phyloP scores from a whole-genome alignment of 495 filamentous ascomycete genomes.

The Podospora didyma region DNA sequence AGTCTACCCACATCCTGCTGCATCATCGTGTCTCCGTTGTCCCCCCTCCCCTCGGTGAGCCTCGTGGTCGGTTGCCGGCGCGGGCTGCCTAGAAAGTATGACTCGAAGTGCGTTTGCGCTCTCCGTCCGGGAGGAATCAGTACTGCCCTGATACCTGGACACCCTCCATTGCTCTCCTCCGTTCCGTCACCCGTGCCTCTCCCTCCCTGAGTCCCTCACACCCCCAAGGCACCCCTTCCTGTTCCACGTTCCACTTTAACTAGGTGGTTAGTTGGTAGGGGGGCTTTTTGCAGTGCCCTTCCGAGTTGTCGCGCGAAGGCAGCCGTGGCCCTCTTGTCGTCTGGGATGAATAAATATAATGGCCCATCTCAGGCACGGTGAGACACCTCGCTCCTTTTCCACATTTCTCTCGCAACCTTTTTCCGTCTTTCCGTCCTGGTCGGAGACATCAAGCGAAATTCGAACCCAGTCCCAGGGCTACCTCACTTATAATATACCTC shows the following conservation, averaged over 20 bases:
- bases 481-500: conserved; percentile 13
- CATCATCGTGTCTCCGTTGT: not conserved
- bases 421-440: not conserved
- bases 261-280: not conserved
- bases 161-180: not conserved
- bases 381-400: conserved; percentile 3
- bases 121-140: not conserved
- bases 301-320: conserved; percentile 17
- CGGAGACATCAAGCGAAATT: conserved; percentile 22
- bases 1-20: not conserved
- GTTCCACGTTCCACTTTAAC: conserved; percentile 1
- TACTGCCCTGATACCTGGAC: conserved; percentile 13
- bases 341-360: conserved; percentile 12
- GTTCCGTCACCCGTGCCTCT: conserved; percentile 6
- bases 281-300: not conserved
- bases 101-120: conserved; percentile 10
- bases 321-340: conserved; percentile 15
- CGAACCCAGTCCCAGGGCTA: conserved; percentile 16
- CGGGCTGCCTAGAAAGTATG: conserved; percentile 17
- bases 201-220: not conserved
- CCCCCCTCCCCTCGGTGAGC: conserved; percentile 15
- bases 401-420: conserved; percentile 5
- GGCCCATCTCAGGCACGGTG: conserved; percentile 1
- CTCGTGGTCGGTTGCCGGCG: conserved; percentile 14
- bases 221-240: not conserved